These are phyloP conservation scores for Xylaria sp. DNA, from an alignment of 2,329 filamentous ascomycete species.

Conservation along the genomic window DNA sequence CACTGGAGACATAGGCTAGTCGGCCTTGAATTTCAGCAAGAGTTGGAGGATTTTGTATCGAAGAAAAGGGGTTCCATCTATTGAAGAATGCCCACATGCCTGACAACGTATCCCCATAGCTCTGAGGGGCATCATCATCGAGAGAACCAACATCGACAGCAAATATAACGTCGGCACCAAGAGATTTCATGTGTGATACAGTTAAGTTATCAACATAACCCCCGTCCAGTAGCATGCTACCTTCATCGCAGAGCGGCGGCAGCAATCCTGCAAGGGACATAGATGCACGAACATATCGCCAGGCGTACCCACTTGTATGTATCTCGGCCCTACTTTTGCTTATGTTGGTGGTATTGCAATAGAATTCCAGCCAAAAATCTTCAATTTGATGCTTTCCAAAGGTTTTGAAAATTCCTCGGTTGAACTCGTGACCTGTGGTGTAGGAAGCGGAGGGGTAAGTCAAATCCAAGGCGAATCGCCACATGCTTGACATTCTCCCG, in stretches of 20 bases:
- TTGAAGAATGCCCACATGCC: slow-evolving; percentile 96
- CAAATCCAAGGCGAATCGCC: slow-evolving; percentile 95
- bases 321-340: slow-evolving; percentile 91
- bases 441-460: slow-evolving; percentile 98
- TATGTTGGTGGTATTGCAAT: slow-evolving; percentile 99
- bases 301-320: slow-evolving; percentile 95
- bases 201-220: slow-evolving; percentile 98
- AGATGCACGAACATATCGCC: slow-evolving; percentile 94
- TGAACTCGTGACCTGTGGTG: slow-evolving; percentile 98
- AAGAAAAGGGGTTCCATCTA: slow-evolving; percentile 95
- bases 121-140: slow-evolving; percentile 91
- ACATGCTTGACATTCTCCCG: slow-evolving; percentile 98
- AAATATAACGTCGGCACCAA: slow-evolving; percentile 94
- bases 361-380: slow-evolving; percentile 98
- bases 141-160: slow-evolving; percentile 93
- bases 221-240: slow-evolving; percentile 94
- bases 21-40: slow-evolving; percentile 95
- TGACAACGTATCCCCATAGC: slow-evolving; percentile 92
- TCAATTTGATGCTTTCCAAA: slow-evolving; percentile 98
- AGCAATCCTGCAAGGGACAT: slow-evolving; percentile 96
- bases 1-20: slow-evolving; percentile 92
- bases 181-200: slow-evolving; percentile 94
- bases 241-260: slow-evolving; percentile 94
- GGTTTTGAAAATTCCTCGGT: slow-evolving; percentile 97
- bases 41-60: slow-evolving; percentile 89